Evolutionary conservation across 176 grass and related monocot species (phyloP).

Genomic region (Avena sativa): DNA sequence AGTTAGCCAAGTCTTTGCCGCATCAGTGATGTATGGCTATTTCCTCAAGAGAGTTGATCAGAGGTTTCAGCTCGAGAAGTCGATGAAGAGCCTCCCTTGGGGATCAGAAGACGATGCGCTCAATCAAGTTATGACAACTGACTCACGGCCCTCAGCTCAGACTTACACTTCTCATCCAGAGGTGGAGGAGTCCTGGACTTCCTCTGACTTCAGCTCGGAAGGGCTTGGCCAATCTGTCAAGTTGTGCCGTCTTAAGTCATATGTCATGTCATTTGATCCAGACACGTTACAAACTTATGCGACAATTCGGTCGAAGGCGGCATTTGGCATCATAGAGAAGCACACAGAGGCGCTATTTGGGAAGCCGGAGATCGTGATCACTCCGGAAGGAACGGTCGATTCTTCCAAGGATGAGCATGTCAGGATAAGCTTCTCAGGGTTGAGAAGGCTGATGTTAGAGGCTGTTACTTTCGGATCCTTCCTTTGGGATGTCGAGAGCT

Average conservation of each 20-base stretch:
- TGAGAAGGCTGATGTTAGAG: slow-evolving; percentile 91
- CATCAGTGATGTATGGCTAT: too few relatives aligned
- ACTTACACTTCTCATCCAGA: slow-evolving; percentile 19
- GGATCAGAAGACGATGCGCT: too few relatives aligned
- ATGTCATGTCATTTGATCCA: slow-evolving; percentile 93
- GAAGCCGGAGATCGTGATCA: slow-evolving; percentile 92
- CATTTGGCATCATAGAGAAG: slow-evolving; percentile 93
- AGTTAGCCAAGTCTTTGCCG: too few relatives aligned
- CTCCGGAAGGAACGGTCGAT: slow-evolving; percentile 80
- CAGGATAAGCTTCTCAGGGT: slow-evolving; percentile 74
- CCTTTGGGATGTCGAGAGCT: slow-evolving; percentile 94
- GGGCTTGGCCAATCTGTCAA: slow-evolving; percentile 65
- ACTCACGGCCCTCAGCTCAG: too few relatives aligned
- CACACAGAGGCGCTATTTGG: slow-evolving; percentile 94
- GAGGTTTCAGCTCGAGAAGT: too few relatives aligned
- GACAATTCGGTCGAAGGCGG: slow-evolving; percentile 90
- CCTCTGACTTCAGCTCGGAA: slow-evolving; percentile 43
- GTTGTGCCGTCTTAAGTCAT: slow-evolving; percentile 76
- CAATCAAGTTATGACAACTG: too few relatives aligned
- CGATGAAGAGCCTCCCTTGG: too few relatives aligned
- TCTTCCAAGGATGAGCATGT: slow-evolving; percentile 92
- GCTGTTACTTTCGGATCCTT: slow-evolving; percentile 96
- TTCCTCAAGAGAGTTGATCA: too few relatives aligned
- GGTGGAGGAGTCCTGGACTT: slow-evolving; percentile 55
- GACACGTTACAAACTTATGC: slow-evolving; percentile 82